Base-by-base conservation (phyloP, 805 yeast genomes). In the Cyberlindnera americana region DNA sequence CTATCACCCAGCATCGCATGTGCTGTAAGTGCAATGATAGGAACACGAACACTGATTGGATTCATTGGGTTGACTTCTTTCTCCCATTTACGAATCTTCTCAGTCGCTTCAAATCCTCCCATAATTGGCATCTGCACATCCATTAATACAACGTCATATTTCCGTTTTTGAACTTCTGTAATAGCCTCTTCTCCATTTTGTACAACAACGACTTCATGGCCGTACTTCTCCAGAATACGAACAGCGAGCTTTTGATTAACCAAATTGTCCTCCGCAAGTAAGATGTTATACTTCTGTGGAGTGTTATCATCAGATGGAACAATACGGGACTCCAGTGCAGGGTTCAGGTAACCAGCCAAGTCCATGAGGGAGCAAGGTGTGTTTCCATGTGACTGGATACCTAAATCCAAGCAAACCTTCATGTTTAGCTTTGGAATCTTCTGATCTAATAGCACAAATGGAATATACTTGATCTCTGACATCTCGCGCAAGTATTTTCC, bases 101-200 rank as follows among this genome's bases (percentile, higher is more conserved):
- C 87, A 1, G 95, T 86, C 4, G 95, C 95, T 57, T 86, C 95
- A 60, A 87, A 86, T 0, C 95, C 95, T 24, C 95, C 95, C 91
- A 87, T 87, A 13, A 85, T 85, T 10, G 95, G 95, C 95, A 86
- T 86, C 61, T 86, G 95, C 33, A 86, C 95, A 65, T 86, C 95
- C 95, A 86, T 86, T 47, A 86, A 72, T 13, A 86, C 83, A 32
- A 85, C 89, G 57, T 86, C 95, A 57, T 81, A 86, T 34, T 72
- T 70, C 44, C 72, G 75, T 46, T 73, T 70, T 57, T 79, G 69
- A 31, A 85, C 78, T 2, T 89, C 89, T 44, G 83, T 84, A 48
- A 76, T 74, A 0, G 95, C 95, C 53, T 85, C 86, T 44, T 75
- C 68, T 16, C 95, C 95, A 61, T 86, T 86, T 57, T 83, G 90